Percentiles rank a stretch among this genome's conserved stretches.
These are phyloP conservation scores for Strobilomyces confusus DNA, from an alignment of 768 basidiomycete species.

Conservation along the genomic window DNA sequence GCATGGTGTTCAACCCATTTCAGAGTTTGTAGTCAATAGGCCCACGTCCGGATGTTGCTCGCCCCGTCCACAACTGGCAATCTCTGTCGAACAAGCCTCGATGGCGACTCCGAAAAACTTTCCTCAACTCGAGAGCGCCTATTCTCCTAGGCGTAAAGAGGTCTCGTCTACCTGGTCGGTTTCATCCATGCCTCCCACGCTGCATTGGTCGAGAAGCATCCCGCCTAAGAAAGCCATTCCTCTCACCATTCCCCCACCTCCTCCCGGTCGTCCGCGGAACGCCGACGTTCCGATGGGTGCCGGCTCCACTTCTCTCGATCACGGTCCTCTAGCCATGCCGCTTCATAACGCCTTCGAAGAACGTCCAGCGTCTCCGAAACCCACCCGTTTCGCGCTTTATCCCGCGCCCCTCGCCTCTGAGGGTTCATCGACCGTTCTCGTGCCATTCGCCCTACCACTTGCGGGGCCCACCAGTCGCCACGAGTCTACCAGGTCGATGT, in stretches of 20 bases:
- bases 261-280: slow-evolving; percentile 29
- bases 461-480: slow-evolving; percentile 17
- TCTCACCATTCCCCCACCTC: slow-evolving; percentile 33
- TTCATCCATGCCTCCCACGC: slow-evolving; percentile 28
- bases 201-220: slow-evolving; percentile 22
- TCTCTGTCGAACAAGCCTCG: slow-evolving; percentile 41
- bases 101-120: slow-evolving; percentile 22
- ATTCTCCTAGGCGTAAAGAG: slow-evolving; percentile 23
- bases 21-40: slow-evolving; percentile 21
- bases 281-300: slow-evolving; percentile 38
- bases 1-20: slow-evolving; percentile 3
- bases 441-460: slow-evolving; percentile 11
- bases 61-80: slow-evolving; percentile 36
- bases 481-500: slow-evolving; percentile 34
- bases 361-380: slow-evolving; percentile 13
- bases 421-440: slow-evolving; percentile 21
- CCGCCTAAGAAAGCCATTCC: slow-evolving; percentile 32
- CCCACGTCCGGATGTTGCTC: slow-evolving; percentile 10
- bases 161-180: slow-evolving; percentile 31
- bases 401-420: slow-evolving; percentile 15
- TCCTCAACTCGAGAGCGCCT: slow-evolving; percentile 27
- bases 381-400: slow-evolving; percentile 14
- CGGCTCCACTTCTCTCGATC: slow-evolving; percentile 20
- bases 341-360: slow-evolving; percentile 39
- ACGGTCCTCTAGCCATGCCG: slow-evolving; percentile 35